Evolutionary conservation across 2,329 filamentous ascomycete genomes (phyloP).

Genomic region (Cladophialophora carrionii): DNA sequence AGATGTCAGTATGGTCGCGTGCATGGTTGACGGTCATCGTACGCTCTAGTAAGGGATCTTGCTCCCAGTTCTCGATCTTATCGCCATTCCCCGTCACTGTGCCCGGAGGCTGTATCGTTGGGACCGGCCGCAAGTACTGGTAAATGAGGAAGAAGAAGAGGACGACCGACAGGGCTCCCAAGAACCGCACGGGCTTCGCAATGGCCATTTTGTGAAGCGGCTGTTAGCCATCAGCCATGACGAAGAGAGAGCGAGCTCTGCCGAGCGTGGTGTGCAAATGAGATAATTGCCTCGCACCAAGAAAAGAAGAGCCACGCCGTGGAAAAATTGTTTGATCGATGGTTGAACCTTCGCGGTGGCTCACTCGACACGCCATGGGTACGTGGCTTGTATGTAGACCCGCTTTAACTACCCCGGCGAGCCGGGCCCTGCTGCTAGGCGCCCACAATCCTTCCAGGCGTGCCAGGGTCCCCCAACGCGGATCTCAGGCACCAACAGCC

Average conservation of each 20-base stretch:
- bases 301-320: background rate
- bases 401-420: conserved; percentile 5
- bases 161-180: conserved; percentile 71
- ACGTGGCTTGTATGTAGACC: background rate
- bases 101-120: conserved; percentile 43
- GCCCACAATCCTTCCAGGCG: background rate
- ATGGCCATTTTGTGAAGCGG: conserved; percentile 67
- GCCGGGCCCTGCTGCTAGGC: background rate
- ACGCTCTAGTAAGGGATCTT: conserved; percentile 88
- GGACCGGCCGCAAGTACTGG: conserved; percentile 66
- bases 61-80: conserved; percentile 62
- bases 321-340: conserved; percentile 4
- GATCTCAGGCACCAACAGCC: background rate
- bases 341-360: background rate
- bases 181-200: conserved; percentile 78
- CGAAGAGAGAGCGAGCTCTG: background rate
- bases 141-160: conserved; percentile 80
- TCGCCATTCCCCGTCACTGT: conserved; percentile 46
- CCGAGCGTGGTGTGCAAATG: background rate
- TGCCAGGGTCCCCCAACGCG: background rate
- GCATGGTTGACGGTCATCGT: conserved; percentile 45
- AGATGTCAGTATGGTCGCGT: conserved; percentile 17
- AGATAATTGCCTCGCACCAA: background rate
- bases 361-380: background rate
- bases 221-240: conserved; percentile 27